phyloP scores from a whole-genome alignment of 192 early-diverging fungal genomes.

The Cladochytrium replicatum region DNA sequence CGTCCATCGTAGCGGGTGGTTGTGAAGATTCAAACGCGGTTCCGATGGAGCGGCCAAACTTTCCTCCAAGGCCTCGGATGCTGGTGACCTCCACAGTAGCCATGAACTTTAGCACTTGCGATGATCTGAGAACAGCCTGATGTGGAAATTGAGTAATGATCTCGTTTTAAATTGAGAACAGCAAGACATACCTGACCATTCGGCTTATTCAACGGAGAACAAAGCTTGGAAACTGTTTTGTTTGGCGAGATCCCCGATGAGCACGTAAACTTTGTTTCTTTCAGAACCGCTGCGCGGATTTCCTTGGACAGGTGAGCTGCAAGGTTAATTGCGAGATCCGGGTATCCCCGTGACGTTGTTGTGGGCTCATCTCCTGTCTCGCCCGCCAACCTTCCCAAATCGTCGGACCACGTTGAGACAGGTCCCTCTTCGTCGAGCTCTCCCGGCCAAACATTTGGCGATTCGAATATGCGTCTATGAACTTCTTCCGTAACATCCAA shows the following conservation, averaged over 20 bases:
- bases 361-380: conserved; percentile 13
- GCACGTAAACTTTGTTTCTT: conserved; percentile 69
- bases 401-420: conserved; percentile 9
- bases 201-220: conserved; percentile 77
- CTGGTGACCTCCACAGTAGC: conserved; percentile 53
- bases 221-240: conserved; percentile 75
- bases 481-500: conserved; percentile 72
- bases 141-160: background rate
- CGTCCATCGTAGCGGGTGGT: too few species aligned
- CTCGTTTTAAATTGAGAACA: background rate
- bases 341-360: conserved; percentile 37
- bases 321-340: conserved; percentile 67
- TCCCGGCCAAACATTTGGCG: conserved; percentile 20
- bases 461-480: conserved; percentile 29
- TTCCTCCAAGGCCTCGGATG: conserved; percentile 82
- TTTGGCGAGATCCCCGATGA: conserved; percentile 53
- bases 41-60: conserved; percentile 19
- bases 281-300: conserved; percentile 50
- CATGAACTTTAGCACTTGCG: conserved; percentile 51
- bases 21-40: too few species aligned
- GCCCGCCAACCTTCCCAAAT: conserved; percentile 3
- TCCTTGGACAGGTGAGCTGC: conserved; percentile 59
- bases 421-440: conserved; percentile 27
- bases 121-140: conserved; percentile 61
- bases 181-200: conserved; percentile 51